Conservation (phyloP, 768 basidiomycete genomes). For the Suillus variegatus region DNA sequence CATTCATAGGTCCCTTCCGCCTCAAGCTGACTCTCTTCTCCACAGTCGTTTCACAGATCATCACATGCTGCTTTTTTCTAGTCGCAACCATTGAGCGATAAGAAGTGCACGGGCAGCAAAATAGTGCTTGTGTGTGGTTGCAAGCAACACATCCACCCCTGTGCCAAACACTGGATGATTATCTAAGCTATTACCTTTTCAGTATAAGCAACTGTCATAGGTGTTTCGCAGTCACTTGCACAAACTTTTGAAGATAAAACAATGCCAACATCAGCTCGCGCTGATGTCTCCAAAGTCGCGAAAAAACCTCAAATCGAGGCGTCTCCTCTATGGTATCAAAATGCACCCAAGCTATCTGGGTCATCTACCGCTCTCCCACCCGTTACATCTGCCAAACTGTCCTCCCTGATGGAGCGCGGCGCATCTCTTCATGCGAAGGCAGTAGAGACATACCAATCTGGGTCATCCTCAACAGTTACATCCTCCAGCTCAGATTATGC, state of each 20-base stretch:
- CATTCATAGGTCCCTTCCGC: no score
- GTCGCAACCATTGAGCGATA: no score
- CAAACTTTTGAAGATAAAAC: slow-evolving; percentile 13
- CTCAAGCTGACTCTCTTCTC: no score
- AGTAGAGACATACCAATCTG: slow-evolving; percentile 47
- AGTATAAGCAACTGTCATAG: background rate
- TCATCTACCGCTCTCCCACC: slow-evolving; percentile 28
- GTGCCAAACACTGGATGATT: background rate
- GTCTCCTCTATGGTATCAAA: slow-evolving; percentile 56
- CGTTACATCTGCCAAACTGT: slow-evolving; percentile 45
- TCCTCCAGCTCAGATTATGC: slow-evolving; percentile 66
- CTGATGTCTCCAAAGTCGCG: slow-evolving; percentile 4
- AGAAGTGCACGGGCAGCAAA: no score
- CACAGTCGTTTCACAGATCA: no score
- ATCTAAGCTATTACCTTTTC: background rate
- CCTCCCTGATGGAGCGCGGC: slow-evolving; percentile 47
- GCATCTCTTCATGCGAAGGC: slow-evolving; percentile 47
- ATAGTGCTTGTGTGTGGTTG: no score
- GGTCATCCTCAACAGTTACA: slow-evolving; percentile 46
- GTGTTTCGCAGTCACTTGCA: no score
- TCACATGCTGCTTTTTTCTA: no score
- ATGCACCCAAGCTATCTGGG: slow-evolving; percentile 41
- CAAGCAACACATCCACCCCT: background rate
- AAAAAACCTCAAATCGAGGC: slow-evolving; percentile 31
- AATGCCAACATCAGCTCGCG: slow-evolving; percentile 9